A percentile compares a stretch with the other conserved stretches of the same genome.
Evolutionary conservation across 2,329 filamentous ascomycete species (phyloP).

Genomic region (Plenodomus biglobosus): DNA sequence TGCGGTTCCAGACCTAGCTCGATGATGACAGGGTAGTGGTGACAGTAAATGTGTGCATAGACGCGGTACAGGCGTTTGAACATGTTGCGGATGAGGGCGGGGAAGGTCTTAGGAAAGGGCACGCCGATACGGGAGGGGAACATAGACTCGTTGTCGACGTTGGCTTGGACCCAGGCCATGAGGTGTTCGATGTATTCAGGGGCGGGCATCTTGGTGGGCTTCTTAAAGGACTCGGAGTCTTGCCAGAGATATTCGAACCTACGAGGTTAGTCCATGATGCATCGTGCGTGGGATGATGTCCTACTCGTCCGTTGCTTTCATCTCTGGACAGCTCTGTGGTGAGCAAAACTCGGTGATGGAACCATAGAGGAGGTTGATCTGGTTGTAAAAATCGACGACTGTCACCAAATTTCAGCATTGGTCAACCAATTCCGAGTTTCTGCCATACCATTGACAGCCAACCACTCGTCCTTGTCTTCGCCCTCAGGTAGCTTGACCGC

Average conservation of each 20-base stretch:
- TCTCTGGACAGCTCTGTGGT: constrained; percentile 93
- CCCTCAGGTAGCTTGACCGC: constrained; percentile 96
- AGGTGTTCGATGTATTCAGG: constrained; percentile 97
- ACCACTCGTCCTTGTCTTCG: constrained; percentile 96
- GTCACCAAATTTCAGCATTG: constrained; percentile 11
- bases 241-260: constrained; percentile 99
- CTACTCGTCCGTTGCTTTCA: constrained; percentile 99
- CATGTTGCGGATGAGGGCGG: constrained; percentile 95
- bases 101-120: constrained; percentile 87
- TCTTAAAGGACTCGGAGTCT: constrained; percentile 89
- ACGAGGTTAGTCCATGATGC: constrained; percentile 3
- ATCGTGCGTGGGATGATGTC: constrained; percentile 23
- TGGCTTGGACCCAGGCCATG: constrained; percentile 94
- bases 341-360: constrained; percentile 99
- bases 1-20: constrained; percentile 95
- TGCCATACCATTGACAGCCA: constrained; percentile 86
- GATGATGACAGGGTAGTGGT: constrained; percentile 94
- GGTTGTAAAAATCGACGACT: constrained; percentile 99
- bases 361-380: constrained; percentile 97
- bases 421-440: neutral
- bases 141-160: constrained; percentile 91
- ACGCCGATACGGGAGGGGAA: constrained; percentile 96
- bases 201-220: constrained; percentile 96
- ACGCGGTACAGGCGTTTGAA: constrained; percentile 99
- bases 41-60: constrained; percentile 97